phyloP scores from a whole-genome alignment of 305 asterid species.

The Lippia alba region DNA sequence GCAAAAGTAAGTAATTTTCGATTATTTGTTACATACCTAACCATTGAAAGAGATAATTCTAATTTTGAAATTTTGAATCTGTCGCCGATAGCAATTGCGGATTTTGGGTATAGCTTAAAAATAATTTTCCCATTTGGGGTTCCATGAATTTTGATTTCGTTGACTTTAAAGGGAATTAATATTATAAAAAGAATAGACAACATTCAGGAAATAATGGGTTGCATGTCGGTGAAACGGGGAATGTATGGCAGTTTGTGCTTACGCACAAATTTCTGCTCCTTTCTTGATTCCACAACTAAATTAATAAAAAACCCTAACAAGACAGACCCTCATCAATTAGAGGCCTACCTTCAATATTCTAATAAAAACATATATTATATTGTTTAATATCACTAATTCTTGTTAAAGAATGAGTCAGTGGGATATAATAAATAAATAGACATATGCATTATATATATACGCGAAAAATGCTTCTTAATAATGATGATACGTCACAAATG shows the following conservation, averaged over 20 bases:
- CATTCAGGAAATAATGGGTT: slow-evolving; percentile 1
- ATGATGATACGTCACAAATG: no score
- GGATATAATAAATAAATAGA: background rate
- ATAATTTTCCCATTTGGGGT: background rate
- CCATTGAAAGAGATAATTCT: no score
- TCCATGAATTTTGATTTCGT: slow-evolving; percentile 6
- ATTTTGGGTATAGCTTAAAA: background rate
- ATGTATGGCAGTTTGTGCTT: slow-evolving; percentile 19
- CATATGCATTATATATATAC: no score
- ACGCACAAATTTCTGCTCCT: slow-evolving; percentile 13
- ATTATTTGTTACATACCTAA: no score
- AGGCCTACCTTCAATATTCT: no score
- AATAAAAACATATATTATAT: no score
- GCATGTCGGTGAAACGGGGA: slow-evolving; percentile 13
- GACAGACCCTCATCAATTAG: background rate
- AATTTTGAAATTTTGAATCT: no score
- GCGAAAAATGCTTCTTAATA: no score
- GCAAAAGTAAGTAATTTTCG: no score
- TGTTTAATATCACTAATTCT: no score
- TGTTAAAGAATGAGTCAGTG: no score
- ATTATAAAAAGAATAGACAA: background rate
- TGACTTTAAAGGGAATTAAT: slow-evolving; percentile 10
- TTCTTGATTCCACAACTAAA: background rate
- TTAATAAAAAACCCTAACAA: background rate
- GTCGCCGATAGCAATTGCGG: background rate